Conservation (phyloP, 768 basidiomycete species). For the Suillus paluster region DNA sequence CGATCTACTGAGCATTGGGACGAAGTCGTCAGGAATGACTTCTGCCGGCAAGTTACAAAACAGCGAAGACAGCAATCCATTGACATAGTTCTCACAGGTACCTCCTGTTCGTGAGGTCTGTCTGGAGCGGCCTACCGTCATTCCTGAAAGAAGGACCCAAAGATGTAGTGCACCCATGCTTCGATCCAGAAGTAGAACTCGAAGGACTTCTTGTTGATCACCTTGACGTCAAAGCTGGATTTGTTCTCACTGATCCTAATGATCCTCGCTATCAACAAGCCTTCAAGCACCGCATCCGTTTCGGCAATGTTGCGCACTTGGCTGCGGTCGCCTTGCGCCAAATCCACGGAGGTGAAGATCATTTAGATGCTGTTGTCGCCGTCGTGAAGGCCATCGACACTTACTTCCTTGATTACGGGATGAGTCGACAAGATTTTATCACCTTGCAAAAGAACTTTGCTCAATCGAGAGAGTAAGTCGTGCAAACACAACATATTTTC, state of each 20-base stretch:
- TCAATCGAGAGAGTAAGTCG: constrained; percentile 35
- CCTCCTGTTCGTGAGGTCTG: constrained; percentile 71
- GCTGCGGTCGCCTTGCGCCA: constrained; percentile 70
- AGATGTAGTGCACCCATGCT: constrained; percentile 57
- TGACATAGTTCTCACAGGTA: constrained; percentile 46
- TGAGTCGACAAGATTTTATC: constrained; percentile 61
- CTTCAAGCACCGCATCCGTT: constrained; percentile 57
- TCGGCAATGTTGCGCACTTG: constrained; percentile 67
- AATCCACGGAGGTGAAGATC: constrained; percentile 72
- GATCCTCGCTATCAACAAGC: constrained; percentile 79
- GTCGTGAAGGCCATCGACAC: constrained; percentile 77
- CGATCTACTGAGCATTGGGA: constrained; percentile 59
- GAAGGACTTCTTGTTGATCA: constrained; percentile 70
- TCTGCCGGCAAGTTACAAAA: constrained; percentile 67
- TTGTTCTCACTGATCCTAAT: constrained; percentile 69
- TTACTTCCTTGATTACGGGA: constrained; percentile 72
- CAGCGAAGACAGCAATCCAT: not conserved
- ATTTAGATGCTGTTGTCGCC: constrained; percentile 82
- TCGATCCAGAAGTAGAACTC: constrained; percentile 65
- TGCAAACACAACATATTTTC: not conserved
- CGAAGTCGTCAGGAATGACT: constrained; percentile 71
- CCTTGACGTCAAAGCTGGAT: constrained; percentile 73
- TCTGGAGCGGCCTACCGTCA: constrained; percentile 79
- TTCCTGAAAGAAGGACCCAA: constrained; percentile 64
- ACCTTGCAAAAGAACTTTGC: constrained; percentile 55